Evolutionary conservation across 2,329 filamentous ascomycete species (phyloP).

Genomic region (Fusarium piperis): DNA sequence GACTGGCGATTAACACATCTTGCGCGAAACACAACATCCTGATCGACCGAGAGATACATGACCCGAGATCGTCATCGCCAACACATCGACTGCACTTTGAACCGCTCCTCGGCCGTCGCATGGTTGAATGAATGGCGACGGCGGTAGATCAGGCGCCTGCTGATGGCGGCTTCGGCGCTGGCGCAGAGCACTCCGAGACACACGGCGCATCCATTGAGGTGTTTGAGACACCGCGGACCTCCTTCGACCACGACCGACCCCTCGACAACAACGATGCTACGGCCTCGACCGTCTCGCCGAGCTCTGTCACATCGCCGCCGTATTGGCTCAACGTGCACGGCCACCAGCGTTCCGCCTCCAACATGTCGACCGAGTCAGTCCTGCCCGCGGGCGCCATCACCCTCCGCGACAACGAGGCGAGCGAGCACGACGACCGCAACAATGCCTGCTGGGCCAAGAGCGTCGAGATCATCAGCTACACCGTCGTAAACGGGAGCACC

Average conservation of each 20-base stretch:
- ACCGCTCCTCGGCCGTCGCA: conserved; percentile 27
- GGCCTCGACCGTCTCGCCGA: conserved; percentile 40
- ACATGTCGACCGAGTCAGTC: conserved; percentile 59
- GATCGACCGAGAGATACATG: neutral
- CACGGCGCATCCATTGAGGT: conserved; percentile 29
- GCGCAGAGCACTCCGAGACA: conserved; percentile 31
- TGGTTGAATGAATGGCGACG: conserved; percentile 51
- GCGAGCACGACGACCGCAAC: conserved; percentile 60
- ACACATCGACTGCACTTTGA: neutral
- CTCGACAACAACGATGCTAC: conserved; percentile 24
- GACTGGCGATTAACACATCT: neutral
- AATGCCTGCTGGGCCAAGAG: conserved; percentile 72
- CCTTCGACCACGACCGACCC: conserved; percentile 32
- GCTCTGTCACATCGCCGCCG: conserved; percentile 52
- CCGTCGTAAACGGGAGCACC: conserved; percentile 65
- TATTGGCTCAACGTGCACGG: conserved; percentile 54
- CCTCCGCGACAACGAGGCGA: conserved; percentile 69
- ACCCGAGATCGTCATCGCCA: neutral
- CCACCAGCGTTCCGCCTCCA: conserved; percentile 54
- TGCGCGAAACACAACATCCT: neutral
- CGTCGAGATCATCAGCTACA: conserved; percentile 67
- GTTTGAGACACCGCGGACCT: conserved; percentile 42
- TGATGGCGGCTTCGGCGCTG: conserved; percentile 31
- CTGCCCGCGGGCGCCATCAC: conserved; percentile 66
- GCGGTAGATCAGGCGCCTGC: conserved; percentile 41